Evolutionary conservation across 148 eudicot genomes (phyloP).

Genomic region (Suaeda aralocaspica): DNA sequence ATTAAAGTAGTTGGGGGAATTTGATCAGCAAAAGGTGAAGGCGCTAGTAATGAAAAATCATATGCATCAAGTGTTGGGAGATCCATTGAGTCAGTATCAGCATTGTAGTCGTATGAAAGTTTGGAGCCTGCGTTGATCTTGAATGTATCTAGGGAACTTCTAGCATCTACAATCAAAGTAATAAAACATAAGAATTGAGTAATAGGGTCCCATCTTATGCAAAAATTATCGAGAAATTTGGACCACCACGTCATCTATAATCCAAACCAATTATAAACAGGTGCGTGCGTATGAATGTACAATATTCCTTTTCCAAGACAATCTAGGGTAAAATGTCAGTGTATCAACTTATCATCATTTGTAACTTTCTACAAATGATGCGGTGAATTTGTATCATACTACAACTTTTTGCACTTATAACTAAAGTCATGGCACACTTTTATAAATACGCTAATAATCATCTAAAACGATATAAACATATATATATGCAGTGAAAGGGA

Average conservation of each 20-base stretch:
- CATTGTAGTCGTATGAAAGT: constrained; percentile 8
- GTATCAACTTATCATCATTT: no score
- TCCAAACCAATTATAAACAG: no score
- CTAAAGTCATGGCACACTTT: neutral
- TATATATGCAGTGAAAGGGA: neutral
- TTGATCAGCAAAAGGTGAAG: constrained; percentile 18
- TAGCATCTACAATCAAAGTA: constrained; percentile 22
- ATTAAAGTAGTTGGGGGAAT: neutral
- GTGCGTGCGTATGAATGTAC: no score
- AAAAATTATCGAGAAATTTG: neutral
- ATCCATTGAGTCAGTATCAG: constrained; percentile 21
- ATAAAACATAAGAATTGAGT: neutral
- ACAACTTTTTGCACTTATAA: no score
- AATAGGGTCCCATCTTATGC: neutral
- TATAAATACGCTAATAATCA: neutral
- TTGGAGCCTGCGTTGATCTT: constrained; percentile 15
- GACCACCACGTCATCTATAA: neutral
- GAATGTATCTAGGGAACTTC: constrained; percentile 15
- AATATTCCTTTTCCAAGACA: no score
- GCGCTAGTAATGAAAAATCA: constrained; percentile 16
- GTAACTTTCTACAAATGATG: neutral
- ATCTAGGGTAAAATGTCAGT: no score
- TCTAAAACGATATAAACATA: neutral
- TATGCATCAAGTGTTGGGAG: constrained; percentile 33
- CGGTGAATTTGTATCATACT: neutral